Percentiles rank a stretch among this genome's conserved stretches.
Evolutionary conservation across 345 rosid species (phyloP).

Genomic region (Gossypium ekmanianum): DNA sequence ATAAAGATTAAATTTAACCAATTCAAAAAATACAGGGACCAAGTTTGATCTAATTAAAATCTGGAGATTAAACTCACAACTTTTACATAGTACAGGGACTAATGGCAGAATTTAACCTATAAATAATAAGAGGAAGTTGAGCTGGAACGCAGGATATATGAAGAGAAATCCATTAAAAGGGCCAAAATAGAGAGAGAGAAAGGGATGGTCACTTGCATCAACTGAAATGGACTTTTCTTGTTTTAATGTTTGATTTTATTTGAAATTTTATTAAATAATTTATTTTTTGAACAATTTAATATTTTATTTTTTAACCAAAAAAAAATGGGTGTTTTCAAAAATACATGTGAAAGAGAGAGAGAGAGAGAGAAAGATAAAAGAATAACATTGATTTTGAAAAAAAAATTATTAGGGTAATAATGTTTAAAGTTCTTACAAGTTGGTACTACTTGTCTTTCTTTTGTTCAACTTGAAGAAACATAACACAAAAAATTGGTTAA

Average conservation of each 20-base stretch:
- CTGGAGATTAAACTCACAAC: too few species aligned
- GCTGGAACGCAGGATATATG: conserved; percentile 37
- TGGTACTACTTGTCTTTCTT: neutral
- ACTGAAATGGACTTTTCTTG: conserved; percentile 11
- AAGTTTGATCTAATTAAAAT: too few species aligned
- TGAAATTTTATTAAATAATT: neutral
- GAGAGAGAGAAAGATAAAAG: conserved; percentile 3
- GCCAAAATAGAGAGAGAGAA: neutral
- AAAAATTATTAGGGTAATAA: neutral
- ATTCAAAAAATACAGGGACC: too few species aligned
- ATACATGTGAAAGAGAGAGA: conserved; percentile 16
- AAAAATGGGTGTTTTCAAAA: neutral
- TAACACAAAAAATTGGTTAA: neutral
- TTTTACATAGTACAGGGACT: too few species aligned
- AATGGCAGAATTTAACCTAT: too few species aligned
- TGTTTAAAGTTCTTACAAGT: neutral
- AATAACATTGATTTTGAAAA: neutral
- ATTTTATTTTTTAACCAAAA: neutral
- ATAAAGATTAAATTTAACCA: too few species aligned
- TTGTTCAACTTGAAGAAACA: neutral
- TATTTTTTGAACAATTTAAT: neutral
- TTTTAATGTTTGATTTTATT: neutral
- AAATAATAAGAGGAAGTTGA: conserved; percentile 7
- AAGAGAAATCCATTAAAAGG: conserved; percentile 16
- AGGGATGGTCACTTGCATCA: conserved; percentile 15